Evolutionary conservation across 2,329 filamentous ascomycete genomes (phyloP).

Genomic region (Colletotrichum melonis): DNA sequence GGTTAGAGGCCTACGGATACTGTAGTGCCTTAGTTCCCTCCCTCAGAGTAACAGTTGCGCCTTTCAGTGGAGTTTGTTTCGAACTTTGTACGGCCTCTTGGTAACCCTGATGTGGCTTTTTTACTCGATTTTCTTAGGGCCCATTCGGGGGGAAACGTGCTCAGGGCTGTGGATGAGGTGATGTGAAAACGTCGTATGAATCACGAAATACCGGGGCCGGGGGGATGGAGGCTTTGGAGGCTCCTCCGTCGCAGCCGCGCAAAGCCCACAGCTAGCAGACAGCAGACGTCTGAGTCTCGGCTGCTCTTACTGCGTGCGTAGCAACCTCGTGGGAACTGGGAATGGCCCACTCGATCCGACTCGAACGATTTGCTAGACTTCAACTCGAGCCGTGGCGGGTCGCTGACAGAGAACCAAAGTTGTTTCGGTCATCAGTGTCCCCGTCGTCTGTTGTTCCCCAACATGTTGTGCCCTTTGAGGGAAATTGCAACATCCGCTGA

Average conservation of each 20-base stretch:
- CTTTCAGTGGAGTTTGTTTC: conserved; percentile 26
- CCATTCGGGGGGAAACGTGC: conserved; percentile 34
- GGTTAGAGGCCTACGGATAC: neutral
- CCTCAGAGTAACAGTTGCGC: neutral
- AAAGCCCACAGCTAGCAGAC: neutral
- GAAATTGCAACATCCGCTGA: conserved; percentile 16
- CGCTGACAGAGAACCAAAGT: neutral
- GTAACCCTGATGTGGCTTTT: neutral
- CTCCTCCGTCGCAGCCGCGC: conserved; percentile 1
- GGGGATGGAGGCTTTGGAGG: neutral
- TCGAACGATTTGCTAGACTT: neutral
- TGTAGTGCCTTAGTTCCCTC: neutral
- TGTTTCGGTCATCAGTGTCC: neutral
- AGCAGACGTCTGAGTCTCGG: neutral
- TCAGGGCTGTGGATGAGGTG: conserved; percentile 35
- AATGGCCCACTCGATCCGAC: neutral
- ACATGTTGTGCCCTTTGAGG: conserved; percentile 8
- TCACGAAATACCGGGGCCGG: conserved; percentile 15
- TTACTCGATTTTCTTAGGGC: neutral
- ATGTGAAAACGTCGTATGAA: conserved; percentile 9
- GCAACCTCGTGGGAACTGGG: neutral
- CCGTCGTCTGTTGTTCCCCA: neutral
- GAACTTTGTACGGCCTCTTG: conserved; percentile 21
- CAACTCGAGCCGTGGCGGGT: neutral
- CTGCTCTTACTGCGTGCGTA: neutral